phyloP scores from a whole-genome alignment of 2,329 filamentous ascomycete genomes.

The Exophiala phaeomuriformis region DNA sequence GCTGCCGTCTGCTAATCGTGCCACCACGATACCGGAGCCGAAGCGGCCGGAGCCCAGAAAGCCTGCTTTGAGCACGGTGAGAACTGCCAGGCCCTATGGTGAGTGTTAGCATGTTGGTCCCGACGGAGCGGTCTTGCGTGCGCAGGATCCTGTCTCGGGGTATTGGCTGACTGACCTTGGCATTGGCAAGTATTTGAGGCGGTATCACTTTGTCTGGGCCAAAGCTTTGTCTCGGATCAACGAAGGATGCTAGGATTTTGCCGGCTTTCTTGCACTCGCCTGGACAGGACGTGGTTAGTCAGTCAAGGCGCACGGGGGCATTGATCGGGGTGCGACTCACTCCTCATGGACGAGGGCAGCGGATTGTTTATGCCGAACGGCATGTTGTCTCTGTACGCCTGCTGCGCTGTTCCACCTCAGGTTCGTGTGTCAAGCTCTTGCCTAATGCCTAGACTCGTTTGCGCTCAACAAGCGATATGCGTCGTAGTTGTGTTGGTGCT shows the following conservation, averaged over 20 bases:
- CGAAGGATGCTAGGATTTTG: constrained; percentile 89
- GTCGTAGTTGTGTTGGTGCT: constrained; percentile 1
- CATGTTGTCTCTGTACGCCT: constrained; percentile 8
- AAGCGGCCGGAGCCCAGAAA: constrained; percentile 46
- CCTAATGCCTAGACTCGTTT: background rate
- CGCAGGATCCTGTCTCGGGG: background rate
- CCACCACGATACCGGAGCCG: constrained; percentile 45
- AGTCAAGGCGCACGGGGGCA: constrained; percentile 25
- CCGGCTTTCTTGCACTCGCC: constrained; percentile 96
- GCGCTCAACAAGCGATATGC: background rate
- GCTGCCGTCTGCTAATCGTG: constrained; percentile 42
- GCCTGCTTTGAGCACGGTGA: constrained; percentile 45
- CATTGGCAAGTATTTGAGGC: constrained; percentile 76
- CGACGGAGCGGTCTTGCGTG: too few species aligned
- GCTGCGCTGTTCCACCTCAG: background rate
- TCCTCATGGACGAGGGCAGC: constrained; percentile 43
- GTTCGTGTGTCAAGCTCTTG: background rate
- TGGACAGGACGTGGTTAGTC: constrained; percentile 49
- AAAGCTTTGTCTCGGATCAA: constrained; percentile 88
- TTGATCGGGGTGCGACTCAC: constrained; percentile 32
- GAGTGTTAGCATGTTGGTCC: constrained; percentile 7
- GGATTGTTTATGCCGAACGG: constrained; percentile 30
- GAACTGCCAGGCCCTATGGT: constrained; percentile 41
- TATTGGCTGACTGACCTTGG: constrained; percentile 58
- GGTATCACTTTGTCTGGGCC: constrained; percentile 97